A percentile compares a stretch with the other conserved stretches of the same genome.
These are phyloP conservation scores for Byssoonygena ceratinophila DNA, from an alignment of 2,329 filamentous ascomycete genomes.

Conservation along the genomic window DNA sequence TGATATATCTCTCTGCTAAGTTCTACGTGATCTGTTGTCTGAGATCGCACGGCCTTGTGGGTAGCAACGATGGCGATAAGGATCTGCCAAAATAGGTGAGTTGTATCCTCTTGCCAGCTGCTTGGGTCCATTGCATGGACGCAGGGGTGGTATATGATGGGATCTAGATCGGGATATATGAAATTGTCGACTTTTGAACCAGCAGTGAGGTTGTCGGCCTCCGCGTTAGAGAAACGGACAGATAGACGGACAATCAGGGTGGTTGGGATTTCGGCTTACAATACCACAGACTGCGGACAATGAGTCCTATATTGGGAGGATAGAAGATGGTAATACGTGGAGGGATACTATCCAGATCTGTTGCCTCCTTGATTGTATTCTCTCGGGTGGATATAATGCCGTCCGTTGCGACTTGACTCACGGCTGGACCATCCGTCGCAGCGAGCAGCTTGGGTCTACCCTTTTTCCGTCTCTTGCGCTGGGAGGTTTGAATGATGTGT, in stretches of 20 bases:
- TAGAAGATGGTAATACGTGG: slow-evolving; percentile 7
- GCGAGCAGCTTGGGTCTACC: slow-evolving; percentile 15
- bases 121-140: slow-evolving; percentile 11
- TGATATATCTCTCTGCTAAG: slow-evolving; percentile 14
- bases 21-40: slow-evolving; percentile 9
- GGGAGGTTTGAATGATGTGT: slow-evolving; percentile 11
- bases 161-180: slow-evolving; percentile 16
- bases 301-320: slow-evolving; percentile 12
- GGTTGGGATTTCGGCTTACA: slow-evolving; percentile 11
- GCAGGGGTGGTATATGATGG: slow-evolving; percentile 13
- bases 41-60: slow-evolving; percentile 14
- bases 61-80: slow-evolving; percentile 16
- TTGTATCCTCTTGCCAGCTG: slow-evolving; percentile 15
- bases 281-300: slow-evolving; percentile 17
- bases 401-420: background rate
- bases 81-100: slow-evolving; percentile 13
- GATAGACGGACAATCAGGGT: background rate
- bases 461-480: slow-evolving; percentile 13
- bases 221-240: background rate
- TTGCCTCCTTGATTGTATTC: too few relatives aligned
- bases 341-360: background rate
- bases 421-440: slow-evolving; percentile 6
- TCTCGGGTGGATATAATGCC: too few relatives aligned
- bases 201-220: background rate
- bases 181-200: slow-evolving; percentile 14